Base-by-base conservation (phyloP, 2,329 filamentous ascomycete genomes). In the Furcasterigmium sp. region DNA sequence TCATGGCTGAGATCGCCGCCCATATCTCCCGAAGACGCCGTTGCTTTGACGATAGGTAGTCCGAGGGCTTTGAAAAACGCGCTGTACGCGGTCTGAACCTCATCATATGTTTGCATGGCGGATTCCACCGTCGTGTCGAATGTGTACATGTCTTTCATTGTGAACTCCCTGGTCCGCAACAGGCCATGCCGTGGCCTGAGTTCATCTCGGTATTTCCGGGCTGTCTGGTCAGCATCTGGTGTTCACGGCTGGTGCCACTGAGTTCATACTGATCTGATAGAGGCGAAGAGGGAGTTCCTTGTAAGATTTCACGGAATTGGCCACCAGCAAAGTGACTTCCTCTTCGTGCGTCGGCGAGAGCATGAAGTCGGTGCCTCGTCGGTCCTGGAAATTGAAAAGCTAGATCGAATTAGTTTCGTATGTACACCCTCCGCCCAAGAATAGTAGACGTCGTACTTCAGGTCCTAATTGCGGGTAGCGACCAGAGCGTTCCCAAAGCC, bases 71-170 rank as follows among this genome's bases (percentile, higher is more conserved):
- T 68, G 55, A 98, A 94, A 40, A 98, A 77, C 15, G 74, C 74
- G 11, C 71, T 73, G 59, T 98, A 98, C 2, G 85, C 85, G 29
- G 63, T 61, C 39, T 85, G 80, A 3, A 95, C 89, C 34, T 82
- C 68, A 7, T 79, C 65, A 53, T 98, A 98, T 0, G 91, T 95
- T 39, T 77, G 66, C n/a, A 91, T 69, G 2, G 91, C 91, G n/a
- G 78, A 68, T 20, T 77, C 66, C 1, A 72, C 60, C 4, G 75
- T 84, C 28, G 75, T 68, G 57, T 98, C 93, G 57, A 98, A 98
- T 0, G 91, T 96, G 61, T 98, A 98, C 1, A 98, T 76, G 62
- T 98, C 93, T 64, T 98, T 98, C 93, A 98, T 98, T 53, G 89
- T 68, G 56, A 98, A 98, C 57, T 98, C 93, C 48, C 90, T 82